Conservation (phyloP, 176 grass and related monocot genomes). For the Phragmites australis region DNA sequence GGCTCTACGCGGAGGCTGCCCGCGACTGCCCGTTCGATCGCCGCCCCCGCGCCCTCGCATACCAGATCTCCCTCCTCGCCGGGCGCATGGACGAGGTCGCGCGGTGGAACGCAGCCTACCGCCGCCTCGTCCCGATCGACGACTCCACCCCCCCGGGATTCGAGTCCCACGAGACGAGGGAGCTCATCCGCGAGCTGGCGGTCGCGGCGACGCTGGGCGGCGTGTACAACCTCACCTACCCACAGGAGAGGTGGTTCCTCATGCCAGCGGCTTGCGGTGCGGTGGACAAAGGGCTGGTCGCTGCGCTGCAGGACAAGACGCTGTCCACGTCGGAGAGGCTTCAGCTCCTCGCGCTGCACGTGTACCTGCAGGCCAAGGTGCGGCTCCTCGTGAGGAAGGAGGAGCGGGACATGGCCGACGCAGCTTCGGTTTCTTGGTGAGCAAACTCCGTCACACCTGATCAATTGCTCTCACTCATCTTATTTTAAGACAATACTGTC, state of each 20-base stretch:
- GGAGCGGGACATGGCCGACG: background rate
- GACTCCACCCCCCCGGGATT: background rate
- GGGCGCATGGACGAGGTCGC: background rate
- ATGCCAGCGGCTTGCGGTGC: background rate
- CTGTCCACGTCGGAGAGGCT: conserved; percentile 1
- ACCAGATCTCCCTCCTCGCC: background rate
- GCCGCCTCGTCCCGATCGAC: conserved; percentile 8
- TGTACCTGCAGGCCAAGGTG: conserved; percentile 21
- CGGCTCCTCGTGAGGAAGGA: background rate
- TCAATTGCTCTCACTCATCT: background rate
- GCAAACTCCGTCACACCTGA: background rate
- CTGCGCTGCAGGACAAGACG: conserved; percentile 12
- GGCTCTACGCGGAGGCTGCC: conserved; percentile 27
- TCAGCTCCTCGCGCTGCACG: conserved; percentile 5
- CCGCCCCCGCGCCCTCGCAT: background rate
- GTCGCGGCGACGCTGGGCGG: conserved; percentile 13
- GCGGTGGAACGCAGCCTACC: background rate
- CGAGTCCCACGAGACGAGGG: background rate
- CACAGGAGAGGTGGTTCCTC: background rate
- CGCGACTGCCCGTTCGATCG: conserved; percentile 32
- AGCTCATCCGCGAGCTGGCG: conserved; percentile 27
- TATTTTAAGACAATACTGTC: too few relatives aligned
- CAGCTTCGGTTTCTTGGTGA: conserved; percentile 15
- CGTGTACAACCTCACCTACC: background rate
- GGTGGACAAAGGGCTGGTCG: conserved; percentile 12